Evolutionary conservation across 2,329 filamentous ascomycete genomes (phyloP).

Genomic region (Aspergillus costaricaensis): DNA sequence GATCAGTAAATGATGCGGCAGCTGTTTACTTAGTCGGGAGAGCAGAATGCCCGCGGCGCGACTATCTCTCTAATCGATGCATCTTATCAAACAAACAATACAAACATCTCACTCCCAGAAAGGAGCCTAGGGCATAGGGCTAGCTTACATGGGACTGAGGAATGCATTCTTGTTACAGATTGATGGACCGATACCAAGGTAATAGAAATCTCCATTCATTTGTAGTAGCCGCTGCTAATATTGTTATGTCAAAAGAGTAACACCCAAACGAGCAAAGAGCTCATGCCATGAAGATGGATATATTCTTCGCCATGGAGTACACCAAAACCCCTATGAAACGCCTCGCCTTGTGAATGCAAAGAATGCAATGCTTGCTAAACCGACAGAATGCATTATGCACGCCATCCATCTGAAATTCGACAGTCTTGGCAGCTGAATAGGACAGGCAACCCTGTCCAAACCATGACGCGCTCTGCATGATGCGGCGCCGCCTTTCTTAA

Average conservation of each 20-base stretch:
- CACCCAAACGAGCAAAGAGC: conserved; percentile 9
- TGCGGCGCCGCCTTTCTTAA: conserved; percentile 35
- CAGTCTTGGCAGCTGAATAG: conserved; percentile 41
- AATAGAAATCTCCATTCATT: not conserved
- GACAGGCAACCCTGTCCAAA: conserved; percentile 39
- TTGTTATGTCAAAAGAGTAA: not conserved
- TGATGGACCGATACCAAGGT: not conserved
- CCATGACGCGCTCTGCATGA: conserved; percentile 34
- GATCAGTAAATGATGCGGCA: not conserved
- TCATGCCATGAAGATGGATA: conserved; percentile 14
- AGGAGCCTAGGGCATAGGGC: not conserved
- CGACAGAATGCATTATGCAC: conserved; percentile 27
- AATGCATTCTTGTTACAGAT: not conserved
- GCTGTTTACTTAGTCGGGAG: not conserved
- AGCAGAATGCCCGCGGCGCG: not conserved
- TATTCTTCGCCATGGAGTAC: conserved; percentile 1
- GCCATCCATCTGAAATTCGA: conserved; percentile 32
- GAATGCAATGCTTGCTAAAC: conserved; percentile 11
- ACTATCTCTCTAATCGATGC: not conserved
- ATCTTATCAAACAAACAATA: not conserved
- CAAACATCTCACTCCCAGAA: not conserved
- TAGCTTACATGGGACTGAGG: not conserved
- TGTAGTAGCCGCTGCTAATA: not conserved
- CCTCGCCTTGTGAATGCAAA: conserved; percentile 6
- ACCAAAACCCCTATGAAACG: conserved; percentile 13